These are phyloP conservation scores for Sclerotinia nivalis DNA, from an alignment of 2,329 filamentous ascomycete genomes.

Conservation along the genomic window DNA sequence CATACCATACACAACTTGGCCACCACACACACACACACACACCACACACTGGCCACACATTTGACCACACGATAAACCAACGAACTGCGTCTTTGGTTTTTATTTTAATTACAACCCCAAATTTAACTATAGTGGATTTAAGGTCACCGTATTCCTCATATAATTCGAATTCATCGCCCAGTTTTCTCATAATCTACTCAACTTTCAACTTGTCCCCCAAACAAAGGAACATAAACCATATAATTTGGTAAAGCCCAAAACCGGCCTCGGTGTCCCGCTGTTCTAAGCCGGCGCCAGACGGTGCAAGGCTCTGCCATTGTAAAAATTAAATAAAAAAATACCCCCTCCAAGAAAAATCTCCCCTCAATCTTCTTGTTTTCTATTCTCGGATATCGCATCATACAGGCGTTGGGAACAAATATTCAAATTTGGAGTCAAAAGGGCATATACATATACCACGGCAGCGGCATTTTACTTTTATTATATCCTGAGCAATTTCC, in stretches of 20 bases:
- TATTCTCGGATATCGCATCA: constrained; percentile 33
- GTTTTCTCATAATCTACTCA: constrained; percentile 24
- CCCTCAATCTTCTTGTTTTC: constrained; percentile 30
- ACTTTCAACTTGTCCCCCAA: constrained; percentile 28
- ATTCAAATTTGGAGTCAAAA: constrained; percentile 27
- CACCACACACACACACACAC: not conserved
- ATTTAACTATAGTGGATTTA: not conserved
- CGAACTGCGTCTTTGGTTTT: constrained; percentile 14
- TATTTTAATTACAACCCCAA: not conserved
- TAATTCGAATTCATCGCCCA: constrained; percentile 34
- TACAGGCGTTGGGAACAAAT: constrained; percentile 35
- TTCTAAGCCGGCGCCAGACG: constrained; percentile 41
- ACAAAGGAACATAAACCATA: constrained; percentile 30
- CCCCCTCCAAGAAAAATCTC: constrained; percentile 19
- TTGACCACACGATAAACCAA: constrained; percentile 10
- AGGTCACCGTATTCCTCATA: constrained; percentile 36
- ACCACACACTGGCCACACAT: constrained; percentile 1
- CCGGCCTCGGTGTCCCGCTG: constrained; percentile 40
- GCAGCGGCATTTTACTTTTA: constrained; percentile 30
- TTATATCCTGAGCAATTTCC: constrained; percentile 17
- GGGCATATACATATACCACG: constrained; percentile 40
- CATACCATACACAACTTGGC: too few species aligned
- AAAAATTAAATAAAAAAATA: not conserved
- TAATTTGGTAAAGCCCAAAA: constrained; percentile 40
- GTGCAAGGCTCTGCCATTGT: constrained; percentile 40